Evolutionary conservation across 2,329 filamentous ascomycete species (phyloP).

Genomic region (Stemphylium vesicarium): DNA sequence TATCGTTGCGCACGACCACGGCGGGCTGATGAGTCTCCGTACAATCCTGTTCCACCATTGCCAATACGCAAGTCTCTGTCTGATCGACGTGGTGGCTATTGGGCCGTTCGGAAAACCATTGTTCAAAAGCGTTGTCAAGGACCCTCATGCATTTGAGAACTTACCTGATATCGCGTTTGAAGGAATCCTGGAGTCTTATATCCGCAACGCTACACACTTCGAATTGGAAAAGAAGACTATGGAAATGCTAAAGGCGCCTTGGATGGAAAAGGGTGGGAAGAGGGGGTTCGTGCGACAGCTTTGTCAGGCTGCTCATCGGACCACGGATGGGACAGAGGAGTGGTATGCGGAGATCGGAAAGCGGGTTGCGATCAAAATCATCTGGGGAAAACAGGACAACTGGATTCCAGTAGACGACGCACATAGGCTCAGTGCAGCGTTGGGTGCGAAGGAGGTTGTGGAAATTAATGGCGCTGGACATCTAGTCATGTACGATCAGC

Average conservation of each 20-base stretch:
- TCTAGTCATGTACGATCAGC: constrained; percentile 27
- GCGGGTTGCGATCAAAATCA: constrained; percentile 21
- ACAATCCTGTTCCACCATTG: constrained; percentile 24
- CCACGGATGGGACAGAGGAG: constrained; percentile 22
- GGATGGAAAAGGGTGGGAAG: constrained; percentile 22
- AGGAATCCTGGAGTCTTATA: constrained; percentile 28
- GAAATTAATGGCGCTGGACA: constrained; percentile 23
- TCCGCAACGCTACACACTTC: constrained; percentile 22
- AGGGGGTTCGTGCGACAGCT: constrained; percentile 26
- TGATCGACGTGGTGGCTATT: constrained; percentile 29
- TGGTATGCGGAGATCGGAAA: constrained; percentile 22
- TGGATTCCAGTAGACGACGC: constrained; percentile 25
- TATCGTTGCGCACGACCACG: constrained; percentile 29
- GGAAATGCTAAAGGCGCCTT: constrained; percentile 21
- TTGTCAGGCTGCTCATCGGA: constrained; percentile 28
- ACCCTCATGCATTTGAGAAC: constrained; percentile 16
- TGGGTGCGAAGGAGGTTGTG: constrained; percentile 20
- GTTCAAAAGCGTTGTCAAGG: constrained; percentile 24
- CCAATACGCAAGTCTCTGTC: constrained; percentile 23
- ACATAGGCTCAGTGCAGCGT: constrained; percentile 17
- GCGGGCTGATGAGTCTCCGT: constrained; percentile 28
- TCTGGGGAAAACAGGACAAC: constrained; percentile 27
- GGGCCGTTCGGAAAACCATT: constrained; percentile 27
- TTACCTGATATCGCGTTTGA: constrained; percentile 26
- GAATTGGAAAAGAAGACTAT: constrained; percentile 11